phyloP scores from a whole-genome alignment of 2,329 filamentous ascomycete genomes.

The Corynespora cassiicola region DNA sequence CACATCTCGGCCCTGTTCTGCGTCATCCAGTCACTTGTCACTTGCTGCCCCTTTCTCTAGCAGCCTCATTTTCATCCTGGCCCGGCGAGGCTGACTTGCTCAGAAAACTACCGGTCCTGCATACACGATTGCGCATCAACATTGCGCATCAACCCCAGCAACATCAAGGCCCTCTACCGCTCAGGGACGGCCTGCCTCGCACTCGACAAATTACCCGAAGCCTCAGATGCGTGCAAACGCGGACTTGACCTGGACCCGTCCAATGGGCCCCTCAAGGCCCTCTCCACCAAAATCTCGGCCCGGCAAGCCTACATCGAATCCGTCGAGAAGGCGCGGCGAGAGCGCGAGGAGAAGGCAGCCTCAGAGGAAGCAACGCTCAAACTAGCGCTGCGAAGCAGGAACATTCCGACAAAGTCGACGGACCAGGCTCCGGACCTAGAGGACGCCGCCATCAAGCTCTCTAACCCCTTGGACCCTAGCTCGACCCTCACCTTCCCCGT shows the following conservation, averaged over 20 bases:
- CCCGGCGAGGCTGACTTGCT: too few species aligned
- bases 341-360: constrained; percentile 61
- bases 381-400: constrained; percentile 68
- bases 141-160: constrained; percentile 77
- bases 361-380: constrained; percentile 62
- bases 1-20: too few species aligned
- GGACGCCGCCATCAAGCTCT: constrained; percentile 75
- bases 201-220: constrained; percentile 79
- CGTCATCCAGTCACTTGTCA: too few species aligned
- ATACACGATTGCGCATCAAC: constrained; percentile 84
- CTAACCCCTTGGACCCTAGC: constrained; percentile 74
- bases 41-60: too few species aligned
- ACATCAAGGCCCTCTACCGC: constrained; percentile 91
- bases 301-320: constrained; percentile 64
- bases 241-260: constrained; percentile 75
- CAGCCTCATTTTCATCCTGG: too few species aligned
- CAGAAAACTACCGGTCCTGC: constrained; percentile 85
- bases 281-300: constrained; percentile 69
- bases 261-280: constrained; percentile 70
- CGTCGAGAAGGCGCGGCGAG: constrained; percentile 62
- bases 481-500: constrained; percentile 78
- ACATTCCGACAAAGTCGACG: constrained; percentile 72
- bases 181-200: constrained; percentile 78
- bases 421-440: constrained; percentile 83
- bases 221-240: constrained; percentile 76